phyloP scores from a whole-genome alignment of 2,329 filamentous ascomycete genomes.

The Scedosporium aurantiacum region DNA sequence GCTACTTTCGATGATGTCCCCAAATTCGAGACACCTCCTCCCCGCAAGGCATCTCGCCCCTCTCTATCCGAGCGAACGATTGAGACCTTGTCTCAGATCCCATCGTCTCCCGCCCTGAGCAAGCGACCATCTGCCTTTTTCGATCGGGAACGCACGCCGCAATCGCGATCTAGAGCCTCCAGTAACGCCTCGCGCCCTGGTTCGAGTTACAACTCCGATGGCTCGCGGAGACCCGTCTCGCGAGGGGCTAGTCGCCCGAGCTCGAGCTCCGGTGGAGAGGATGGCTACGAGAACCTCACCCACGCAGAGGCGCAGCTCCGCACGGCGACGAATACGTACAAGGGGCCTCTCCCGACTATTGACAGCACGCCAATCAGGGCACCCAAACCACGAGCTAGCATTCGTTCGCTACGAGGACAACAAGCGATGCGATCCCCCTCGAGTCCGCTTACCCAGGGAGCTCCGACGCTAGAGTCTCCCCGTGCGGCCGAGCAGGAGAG shows the following conservation, averaged over 20 bases:
- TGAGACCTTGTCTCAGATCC: constrained; percentile 68
- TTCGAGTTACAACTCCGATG: constrained; percentile 53
- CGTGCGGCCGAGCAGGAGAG: neutral
- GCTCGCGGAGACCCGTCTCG: constrained; percentile 39
- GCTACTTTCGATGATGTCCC: neutral
- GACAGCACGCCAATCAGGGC: constrained; percentile 31
- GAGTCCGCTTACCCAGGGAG: neutral
- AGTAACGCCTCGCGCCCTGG: constrained; percentile 37
- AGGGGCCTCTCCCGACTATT: constrained; percentile 29
- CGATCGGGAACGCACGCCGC: constrained; percentile 44
- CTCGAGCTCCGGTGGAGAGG: constrained; percentile 40
- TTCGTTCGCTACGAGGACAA: neutral
- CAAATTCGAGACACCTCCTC: neutral
- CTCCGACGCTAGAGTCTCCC: constrained; percentile 15
- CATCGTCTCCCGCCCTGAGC: constrained; percentile 62
- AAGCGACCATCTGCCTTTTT: constrained; percentile 65
- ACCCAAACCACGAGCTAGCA: constrained; percentile 11
- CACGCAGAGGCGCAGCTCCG: constrained; percentile 26
- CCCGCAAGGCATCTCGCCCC: constrained; percentile 18
- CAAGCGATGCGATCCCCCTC: neutral
- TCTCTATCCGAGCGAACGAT: constrained; percentile 78
- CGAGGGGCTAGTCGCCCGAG: constrained; percentile 42
- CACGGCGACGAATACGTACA: constrained; percentile 31
- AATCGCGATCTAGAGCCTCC: constrained; percentile 37
- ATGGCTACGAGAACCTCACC: constrained; percentile 12